Conservation (phyloP, 192 early-diverging fungal genomes). For the Gorgonomyces haynaldii region DNA sequence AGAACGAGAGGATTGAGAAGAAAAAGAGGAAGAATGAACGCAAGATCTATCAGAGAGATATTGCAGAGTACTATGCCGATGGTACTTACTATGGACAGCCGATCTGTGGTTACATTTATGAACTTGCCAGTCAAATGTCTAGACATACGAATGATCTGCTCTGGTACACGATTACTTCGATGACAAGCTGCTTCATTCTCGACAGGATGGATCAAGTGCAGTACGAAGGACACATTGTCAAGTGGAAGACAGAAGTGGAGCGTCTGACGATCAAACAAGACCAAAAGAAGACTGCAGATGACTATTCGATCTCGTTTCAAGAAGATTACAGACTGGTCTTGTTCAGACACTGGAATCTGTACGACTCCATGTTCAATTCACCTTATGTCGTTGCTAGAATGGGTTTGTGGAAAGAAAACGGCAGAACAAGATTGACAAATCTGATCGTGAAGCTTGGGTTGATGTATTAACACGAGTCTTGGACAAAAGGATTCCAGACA, state of each 20-base stretch:
- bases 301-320: constrained; percentile 42
- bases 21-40: background rate
- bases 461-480: constrained; percentile 35
- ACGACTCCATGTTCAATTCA: constrained; percentile 78
- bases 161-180: constrained; percentile 75
- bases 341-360: constrained; percentile 85
- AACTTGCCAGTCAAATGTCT: constrained; percentile 61
- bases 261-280: constrained; percentile 34
- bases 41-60: constrained; percentile 22
- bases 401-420: constrained; percentile 79
- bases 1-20: constrained; percentile 1
- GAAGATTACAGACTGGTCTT: constrained; percentile 82
- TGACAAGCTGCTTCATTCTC: constrained; percentile 66
- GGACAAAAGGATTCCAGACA: constrained; percentile 68
- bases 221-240: constrained; percentile 52
- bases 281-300: constrained; percentile 21
- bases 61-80: constrained; percentile 73
- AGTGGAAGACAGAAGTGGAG: constrained; percentile 60
- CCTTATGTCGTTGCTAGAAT: constrained; percentile 75
- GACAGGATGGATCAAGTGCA: constrained; percentile 56
- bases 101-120: constrained; percentile 58
- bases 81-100: constrained; percentile 68
- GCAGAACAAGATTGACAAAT: constrained; percentile 64
- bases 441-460: constrained; percentile 86
- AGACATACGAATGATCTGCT: constrained; percentile 57